Base-by-base conservation (phyloP, 257 asterid species). In the Cruciata laevipes region DNA sequence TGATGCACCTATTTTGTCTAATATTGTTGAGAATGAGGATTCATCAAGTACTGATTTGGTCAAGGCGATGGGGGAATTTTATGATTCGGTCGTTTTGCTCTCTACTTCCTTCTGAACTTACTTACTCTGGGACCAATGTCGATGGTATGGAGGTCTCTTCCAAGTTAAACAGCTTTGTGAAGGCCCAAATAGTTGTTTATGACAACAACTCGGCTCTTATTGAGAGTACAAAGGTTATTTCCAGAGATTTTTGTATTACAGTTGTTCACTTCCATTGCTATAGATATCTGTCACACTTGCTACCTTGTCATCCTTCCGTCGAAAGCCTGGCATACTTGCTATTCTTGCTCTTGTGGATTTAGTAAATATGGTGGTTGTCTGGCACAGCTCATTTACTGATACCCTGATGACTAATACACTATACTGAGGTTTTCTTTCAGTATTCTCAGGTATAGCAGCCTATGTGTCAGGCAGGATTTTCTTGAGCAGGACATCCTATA, bases 101-200 rank as follows among this genome's bases (percentile, higher is more conserved):
- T 69, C 69, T 93, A 63, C 90, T 89, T 70, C 98, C 97, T 62
- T 61, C 67, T 31, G 87, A 82, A 63, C 67, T 71, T 61, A 42
- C n/a, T 60, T n/a, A n/a, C n/a, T 58, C 77, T 75, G 96, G 83
- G 77, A 75, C 74, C 80, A 82, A 84, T 77, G 70, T 80, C 42
- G 30, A 27, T 27, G 30, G 30, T 2, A 27, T 60, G 49, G 87
- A 82, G 56, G 79, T 71, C 67, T 77, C 79, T 73, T 86, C 80
- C 67, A 80, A 90, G 63, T 73, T 85, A 66, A 88, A 85, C 81
- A 93, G 92, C 81, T 93, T 93, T 76, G 99, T 93, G 77, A 90
- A 85, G 80, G 96, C 99, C 75, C 99, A 93, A 78, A 83, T 90
- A 49, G 76, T 85, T 63, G 76, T 90, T 66, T 78, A 80, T 67